Percentiles rank a stretch among this genome's conserved stretches.
phyloP scores from a whole-genome alignment of 1,284 basidiomycete species.

The Tetrapyrgos nigripes region DNA sequence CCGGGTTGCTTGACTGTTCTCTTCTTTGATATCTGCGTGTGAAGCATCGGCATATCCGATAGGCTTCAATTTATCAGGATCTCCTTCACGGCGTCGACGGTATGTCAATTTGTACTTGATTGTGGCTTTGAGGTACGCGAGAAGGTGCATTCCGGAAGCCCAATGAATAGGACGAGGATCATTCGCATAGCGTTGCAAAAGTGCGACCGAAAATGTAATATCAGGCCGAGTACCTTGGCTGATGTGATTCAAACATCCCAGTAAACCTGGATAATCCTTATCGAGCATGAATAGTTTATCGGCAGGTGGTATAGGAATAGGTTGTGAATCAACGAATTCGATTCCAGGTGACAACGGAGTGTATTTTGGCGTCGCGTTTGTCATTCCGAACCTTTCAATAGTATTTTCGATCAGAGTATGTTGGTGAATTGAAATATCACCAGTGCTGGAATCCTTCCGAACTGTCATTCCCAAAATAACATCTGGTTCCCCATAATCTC shows the following conservation, averaged over 20 bases:
- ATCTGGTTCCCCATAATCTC: too few species aligned
- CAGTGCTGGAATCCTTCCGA: not conserved
- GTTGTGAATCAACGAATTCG: slow-evolving; percentile 15
- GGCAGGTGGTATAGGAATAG: slow-evolving; percentile 11
- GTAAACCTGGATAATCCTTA: slow-evolving; percentile 28
- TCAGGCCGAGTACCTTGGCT: slow-evolving; percentile 35
- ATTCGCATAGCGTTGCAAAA: slow-evolving; percentile 27
- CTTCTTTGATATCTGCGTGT: slow-evolving; percentile 45
- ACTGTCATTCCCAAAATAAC: too few species aligned
- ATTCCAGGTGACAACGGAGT: slow-evolving; percentile 20
- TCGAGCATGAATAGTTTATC: slow-evolving; percentile 26
- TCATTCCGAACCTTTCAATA: not conserved
- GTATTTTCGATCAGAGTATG: not conserved
- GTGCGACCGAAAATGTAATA: slow-evolving; percentile 33
- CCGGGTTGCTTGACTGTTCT: slow-evolving; percentile 26
- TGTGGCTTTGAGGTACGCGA: slow-evolving; percentile 37
- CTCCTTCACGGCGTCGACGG: slow-evolving; percentile 13
- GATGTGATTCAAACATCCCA: slow-evolving; percentile 36
- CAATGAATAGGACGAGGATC: slow-evolving; percentile 36
- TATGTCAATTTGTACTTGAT: slow-evolving; percentile 32
- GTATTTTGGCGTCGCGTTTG: slow-evolving; percentile 21
- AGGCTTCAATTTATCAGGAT: slow-evolving; percentile 16
- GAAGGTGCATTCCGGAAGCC: slow-evolving; percentile 30
- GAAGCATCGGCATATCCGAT: slow-evolving; percentile 1
- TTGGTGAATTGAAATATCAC: slow-evolving; percentile 5